Evolutionary conservation across 257 asterid species (phyloP).

Genomic region (Solanum commersonii): DNA sequence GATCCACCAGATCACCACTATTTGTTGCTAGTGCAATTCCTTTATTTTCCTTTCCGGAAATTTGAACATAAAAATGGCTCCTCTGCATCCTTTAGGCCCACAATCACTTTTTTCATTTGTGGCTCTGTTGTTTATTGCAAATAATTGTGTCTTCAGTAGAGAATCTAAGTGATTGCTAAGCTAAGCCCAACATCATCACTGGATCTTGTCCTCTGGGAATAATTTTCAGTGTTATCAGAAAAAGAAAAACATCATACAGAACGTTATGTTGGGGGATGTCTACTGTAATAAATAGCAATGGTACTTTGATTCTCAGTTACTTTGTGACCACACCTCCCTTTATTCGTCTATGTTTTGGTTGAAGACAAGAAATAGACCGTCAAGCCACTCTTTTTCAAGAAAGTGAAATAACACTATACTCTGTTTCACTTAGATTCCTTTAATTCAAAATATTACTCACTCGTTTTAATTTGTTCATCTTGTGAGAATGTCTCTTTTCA

Average conservation of each 20-base stretch:
- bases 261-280: background rate
- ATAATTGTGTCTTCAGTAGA: background rate
- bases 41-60: background rate
- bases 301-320: background rate
- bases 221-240: background rate
- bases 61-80: background rate
- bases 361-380: slow-evolving; percentile 20
- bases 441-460: slow-evolving; percentile 3
- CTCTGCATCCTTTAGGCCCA: background rate
- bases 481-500: background rate
- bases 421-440: slow-evolving; percentile 40
- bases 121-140: background rate
- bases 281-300: background rate
- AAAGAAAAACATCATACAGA: background rate
- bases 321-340: background rate
- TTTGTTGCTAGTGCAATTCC: background rate
- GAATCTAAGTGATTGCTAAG: background rate
- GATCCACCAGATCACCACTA: background rate
- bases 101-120: background rate
- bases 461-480: background rate
- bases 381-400: slow-evolving; percentile 19
- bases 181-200: background rate
- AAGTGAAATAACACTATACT: slow-evolving; percentile 30
- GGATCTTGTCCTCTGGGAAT: background rate
- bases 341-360: background rate